Base-by-base conservation (phyloP, 139 green algal species). In the Tetratostichococcus sp. region DNA sequence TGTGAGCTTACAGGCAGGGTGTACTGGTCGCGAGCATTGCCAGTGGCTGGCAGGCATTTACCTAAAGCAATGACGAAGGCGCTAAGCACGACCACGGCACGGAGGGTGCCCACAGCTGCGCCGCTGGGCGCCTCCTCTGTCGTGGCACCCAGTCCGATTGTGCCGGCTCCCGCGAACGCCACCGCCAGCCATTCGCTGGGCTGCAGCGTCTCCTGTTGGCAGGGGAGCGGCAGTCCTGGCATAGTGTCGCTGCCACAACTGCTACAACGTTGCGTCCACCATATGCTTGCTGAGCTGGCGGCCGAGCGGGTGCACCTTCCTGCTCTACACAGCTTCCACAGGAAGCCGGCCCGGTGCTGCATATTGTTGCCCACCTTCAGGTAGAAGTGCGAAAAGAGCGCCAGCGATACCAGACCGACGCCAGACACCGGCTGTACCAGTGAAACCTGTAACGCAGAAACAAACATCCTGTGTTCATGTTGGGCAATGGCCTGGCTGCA, bases 361-460 rank as follows among this genome's bases (percentile, higher is more conserved):
- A n/a, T n/a, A n/a, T n/a, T n/a, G n/a, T 11, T 50, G 35, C 76
- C 25, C 35, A 79, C 84, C 79, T 87, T 83, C 1, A 97, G 82
- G 73, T 92, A 93, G 43, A 97, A 88, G 82, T 97, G 93, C 25
- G 84, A 92, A 76, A 96, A 97, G 1, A 94, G 73, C 0, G 92
- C 85, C 43, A 97, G 82, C 0, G 92, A 71, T 14, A 93, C 93
- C 39, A 97, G 81, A 1, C 93, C 93, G 31, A 94, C 67, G 1
- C 87, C 89, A 23, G 88, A 91, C 25, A 97, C 89, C 1, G 93
- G 93, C 78, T 97, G 93, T 57, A 97, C 87, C 30, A 97, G 75
- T 0, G 90, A 96, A 11, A 97, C 91, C 83, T 93, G 86, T 31
- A 72, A n/a, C n/a, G n/a, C 2, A 33, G 11, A 62, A 50, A 11